Percentiles rank a stretch among this genome's conserved stretches.
Conservation (phyloP, 805 yeast species). For the Wickerhamiella galacta region DNA sequence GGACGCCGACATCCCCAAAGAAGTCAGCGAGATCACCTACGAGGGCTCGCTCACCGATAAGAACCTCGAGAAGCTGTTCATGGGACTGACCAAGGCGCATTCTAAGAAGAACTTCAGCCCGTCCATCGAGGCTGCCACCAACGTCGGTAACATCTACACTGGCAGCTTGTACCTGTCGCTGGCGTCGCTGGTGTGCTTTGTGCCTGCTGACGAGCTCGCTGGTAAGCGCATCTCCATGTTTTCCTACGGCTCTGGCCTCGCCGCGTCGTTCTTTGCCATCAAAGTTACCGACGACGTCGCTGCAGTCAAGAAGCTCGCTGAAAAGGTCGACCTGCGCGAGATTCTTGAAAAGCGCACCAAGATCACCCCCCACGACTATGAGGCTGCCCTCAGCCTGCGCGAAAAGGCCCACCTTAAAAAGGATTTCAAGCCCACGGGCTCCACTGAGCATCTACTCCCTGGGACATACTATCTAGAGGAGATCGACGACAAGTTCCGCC, state of each 20-base stretch:
- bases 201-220: conserved; percentile 57
- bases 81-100: conserved; percentile 54
- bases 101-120: conserved; percentile 58
- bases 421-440: conserved; percentile 62
- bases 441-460: conserved; percentile 46
- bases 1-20: conserved; percentile 32
- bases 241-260: conserved; percentile 97
- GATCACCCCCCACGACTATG: conserved; percentile 65
- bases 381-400: conserved; percentile 66
- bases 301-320: conserved; percentile 29
- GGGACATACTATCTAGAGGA: conserved; percentile 76
- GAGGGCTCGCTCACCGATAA: conserved; percentile 68
- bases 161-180: conserved; percentile 83
- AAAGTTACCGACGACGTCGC: conserved; percentile 69
- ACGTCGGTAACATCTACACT: conserved; percentile 96
- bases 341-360: conserved; percentile 48
- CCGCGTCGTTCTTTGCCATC: conserved; percentile 72
- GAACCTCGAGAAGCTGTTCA: conserved; percentile 68
- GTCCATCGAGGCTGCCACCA: conserved; percentile 75
- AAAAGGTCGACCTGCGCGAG: conserved; percentile 47
- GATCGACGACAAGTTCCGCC: conserved; percentile 77
- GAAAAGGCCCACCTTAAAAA: conserved; percentile 80
- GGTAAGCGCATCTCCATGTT: conserved; percentile 78
- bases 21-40: conserved; percentile 45
- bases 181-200: conserved; percentile 61